These are phyloP conservation scores for Yamadazyma atmosphaerica DNA, from an alignment of 1,139 yeast species.

Conservation along the genomic window DNA sequence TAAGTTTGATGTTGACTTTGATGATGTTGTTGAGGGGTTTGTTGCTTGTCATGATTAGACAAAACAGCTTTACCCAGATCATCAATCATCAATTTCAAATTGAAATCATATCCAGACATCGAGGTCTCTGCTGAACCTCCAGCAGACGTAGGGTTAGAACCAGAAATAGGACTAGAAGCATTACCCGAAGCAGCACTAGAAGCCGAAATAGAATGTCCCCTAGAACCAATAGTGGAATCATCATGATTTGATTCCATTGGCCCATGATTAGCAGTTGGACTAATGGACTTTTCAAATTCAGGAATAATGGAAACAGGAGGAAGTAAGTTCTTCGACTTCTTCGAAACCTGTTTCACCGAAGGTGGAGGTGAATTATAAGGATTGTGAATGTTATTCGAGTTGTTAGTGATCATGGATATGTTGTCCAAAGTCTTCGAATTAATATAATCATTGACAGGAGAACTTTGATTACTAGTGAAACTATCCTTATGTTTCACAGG, in stretches of 20 bases:
- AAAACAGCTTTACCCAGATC: conserved; percentile 50
- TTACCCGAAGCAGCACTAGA: neutral
- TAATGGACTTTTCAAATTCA: conserved; percentile 9
- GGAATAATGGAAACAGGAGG: conserved; percentile 30
- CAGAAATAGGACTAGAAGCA: neutral
- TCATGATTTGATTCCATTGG: neutral
- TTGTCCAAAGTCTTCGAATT: conserved; percentile 40
- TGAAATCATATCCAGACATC: conserved; percentile 24
- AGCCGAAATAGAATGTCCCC: neutral
- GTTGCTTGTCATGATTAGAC: conserved; percentile 20
- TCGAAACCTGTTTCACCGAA: conserved; percentile 11
- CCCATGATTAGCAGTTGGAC: conserved; percentile 5
- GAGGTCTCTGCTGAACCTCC: neutral
- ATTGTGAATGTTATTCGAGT: neutral
- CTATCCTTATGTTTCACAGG: conserved; percentile 8
- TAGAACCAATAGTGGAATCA: neutral
- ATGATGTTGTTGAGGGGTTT: neutral
- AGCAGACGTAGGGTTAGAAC: neutral
- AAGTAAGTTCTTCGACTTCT: conserved; percentile 22
- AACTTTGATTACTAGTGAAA: conserved; percentile 6
- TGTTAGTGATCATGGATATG: conserved; percentile 26
- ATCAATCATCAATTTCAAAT: conserved; percentile 40
- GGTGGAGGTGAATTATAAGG: conserved; percentile 22
- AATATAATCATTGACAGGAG: conserved; percentile 17
- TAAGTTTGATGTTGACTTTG: conserved; percentile 2